A percentile compares a stretch with the other conserved stretches of the same genome.
phyloP scores from a whole-genome alignment of 2,329 filamentous ascomycete species.

The Cadophora sp. region DNA sequence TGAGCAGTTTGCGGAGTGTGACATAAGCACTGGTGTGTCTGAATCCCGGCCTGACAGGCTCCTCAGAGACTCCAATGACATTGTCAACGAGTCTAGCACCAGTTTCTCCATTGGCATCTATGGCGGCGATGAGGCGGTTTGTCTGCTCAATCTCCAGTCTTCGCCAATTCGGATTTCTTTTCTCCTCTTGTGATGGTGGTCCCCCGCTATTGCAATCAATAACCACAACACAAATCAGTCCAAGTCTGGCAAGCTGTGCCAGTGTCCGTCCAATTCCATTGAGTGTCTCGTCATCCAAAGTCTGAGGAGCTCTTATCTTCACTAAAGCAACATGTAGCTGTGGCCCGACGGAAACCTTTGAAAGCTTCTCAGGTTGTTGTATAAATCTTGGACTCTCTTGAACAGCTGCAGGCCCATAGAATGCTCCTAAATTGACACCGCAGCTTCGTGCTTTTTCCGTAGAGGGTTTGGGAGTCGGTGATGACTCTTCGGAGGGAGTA shows the following conservation, averaged over 20 bases:
- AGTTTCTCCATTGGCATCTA: conserved; percentile 72
- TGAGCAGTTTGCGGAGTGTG: conserved; percentile 60
- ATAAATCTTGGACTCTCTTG: conserved; percentile 66
- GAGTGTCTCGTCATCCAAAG: conserved; percentile 71
- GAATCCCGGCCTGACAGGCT: conserved; percentile 18
- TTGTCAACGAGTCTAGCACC: conserved; percentile 72
- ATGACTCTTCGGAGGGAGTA: conserved; percentile 52
- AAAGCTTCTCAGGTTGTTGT: conserved; percentile 51
- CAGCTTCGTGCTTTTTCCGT: conserved; percentile 32
- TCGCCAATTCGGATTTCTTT: conserved; percentile 45
- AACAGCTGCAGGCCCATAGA: conserved; percentile 66
- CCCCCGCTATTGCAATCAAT: conserved; percentile 68
- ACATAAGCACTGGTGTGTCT: conserved; percentile 44
- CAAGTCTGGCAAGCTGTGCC: conserved; percentile 81
- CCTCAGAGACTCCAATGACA: conserved; percentile 47
- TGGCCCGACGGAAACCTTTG: conserved; percentile 26
- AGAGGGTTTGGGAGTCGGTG: conserved; percentile 24
- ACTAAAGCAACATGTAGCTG: conserved; percentile 81
- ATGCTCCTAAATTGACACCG: conserved; percentile 65
- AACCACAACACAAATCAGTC: conserved; percentile 82
- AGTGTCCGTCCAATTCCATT: conserved; percentile 82
- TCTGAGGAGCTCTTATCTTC: conserved; percentile 79
- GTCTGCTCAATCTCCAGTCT: conserved; percentile 66
- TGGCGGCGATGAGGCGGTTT: conserved; percentile 74
- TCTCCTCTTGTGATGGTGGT: conserved; percentile 4